Evolutionary conservation across 148 eudicot species (phyloP).

Genomic region (Vaccinium vitisidaea): DNA sequence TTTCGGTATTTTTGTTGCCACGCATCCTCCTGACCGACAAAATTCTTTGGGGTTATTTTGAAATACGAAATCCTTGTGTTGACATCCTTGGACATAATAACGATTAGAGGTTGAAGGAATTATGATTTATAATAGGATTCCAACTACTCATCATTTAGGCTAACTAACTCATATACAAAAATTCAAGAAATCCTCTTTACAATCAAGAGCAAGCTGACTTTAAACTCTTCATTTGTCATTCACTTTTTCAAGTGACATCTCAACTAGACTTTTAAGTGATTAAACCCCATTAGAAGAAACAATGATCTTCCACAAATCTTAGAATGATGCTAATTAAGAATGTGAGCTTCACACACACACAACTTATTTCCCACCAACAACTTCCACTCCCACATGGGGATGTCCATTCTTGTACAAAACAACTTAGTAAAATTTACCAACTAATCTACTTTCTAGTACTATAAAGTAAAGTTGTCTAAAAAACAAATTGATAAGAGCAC

Average conservation of each 20-base stretch:
- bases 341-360: background rate
- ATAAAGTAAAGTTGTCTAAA: background rate
- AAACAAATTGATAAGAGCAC: background rate
- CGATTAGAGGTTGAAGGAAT: background rate
- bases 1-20: too few relatives aligned
- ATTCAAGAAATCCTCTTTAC: slow-evolving; percentile 14
- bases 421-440: slow-evolving; percentile 8
- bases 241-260: slow-evolving; percentile 22
- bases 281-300: slow-evolving; percentile 36
- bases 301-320: slow-evolving; percentile 20
- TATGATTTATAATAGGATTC: slow-evolving; percentile 13
- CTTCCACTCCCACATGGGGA: background rate
- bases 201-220: slow-evolving; percentile 29
- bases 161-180: slow-evolving; percentile 16
- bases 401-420: slow-evolving; percentile 2
- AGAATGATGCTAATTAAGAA: background rate
- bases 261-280: slow-evolving; percentile 24
- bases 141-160: slow-evolving; percentile 14
- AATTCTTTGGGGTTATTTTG: background rate
- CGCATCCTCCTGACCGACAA: background rate
- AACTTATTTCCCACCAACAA: slow-evolving; percentile 8
- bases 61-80: background rate
- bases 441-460: slow-evolving; percentile 5
- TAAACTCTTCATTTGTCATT: slow-evolving; percentile 20
- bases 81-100: background rate